A percentile compares a stretch with the other conserved stretches of the same genome.
Evolutionary conservation across 1,139 yeast species (phyloP).

Genomic region (Nadsonia starkeyi-henricii): DNA sequence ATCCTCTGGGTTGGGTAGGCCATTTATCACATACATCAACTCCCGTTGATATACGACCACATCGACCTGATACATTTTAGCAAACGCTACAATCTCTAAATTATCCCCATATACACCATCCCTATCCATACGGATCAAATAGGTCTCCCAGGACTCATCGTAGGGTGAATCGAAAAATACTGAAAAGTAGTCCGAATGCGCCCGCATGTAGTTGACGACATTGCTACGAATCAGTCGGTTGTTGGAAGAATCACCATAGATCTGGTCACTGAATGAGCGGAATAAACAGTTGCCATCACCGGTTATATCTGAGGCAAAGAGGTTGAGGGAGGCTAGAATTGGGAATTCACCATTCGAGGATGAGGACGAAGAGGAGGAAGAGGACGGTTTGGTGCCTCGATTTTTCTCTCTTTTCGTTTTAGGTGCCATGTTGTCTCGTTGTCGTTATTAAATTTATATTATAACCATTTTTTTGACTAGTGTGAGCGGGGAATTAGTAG

Average conservation of each 20-base stretch:
- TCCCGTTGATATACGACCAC: slow-evolving; percentile 28
- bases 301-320: slow-evolving; percentile 25
- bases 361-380: background rate
- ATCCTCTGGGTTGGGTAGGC: background rate
- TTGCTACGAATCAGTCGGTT: slow-evolving; percentile 18
- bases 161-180: slow-evolving; percentile 18
- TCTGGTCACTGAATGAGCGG: slow-evolving; percentile 29
- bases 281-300: slow-evolving; percentile 33
- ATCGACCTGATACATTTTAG: slow-evolving; percentile 18
- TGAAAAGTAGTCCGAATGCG: slow-evolving; percentile 19
- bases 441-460: too few relatives aligned
- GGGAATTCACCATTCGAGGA: slow-evolving; percentile 22
- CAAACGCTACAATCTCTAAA: slow-evolving; percentile 29
- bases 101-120: slow-evolving; percentile 31
- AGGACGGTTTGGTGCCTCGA: too few relatives aligned
- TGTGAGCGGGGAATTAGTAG: too few relatives aligned
- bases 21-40: slow-evolving; percentile 20
- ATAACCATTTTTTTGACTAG: too few relatives aligned
- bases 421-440: too few relatives aligned
- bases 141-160: slow-evolving; percentile 23
- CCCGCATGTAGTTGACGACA: slow-evolving; percentile 22
- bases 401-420: too few relatives aligned
- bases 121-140: slow-evolving; percentile 23
- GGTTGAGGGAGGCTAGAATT: slow-evolving; percentile 20
- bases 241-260: slow-evolving; percentile 22